Base-by-base conservation (phyloP, 2,329 filamentous ascomycete genomes). In the Pseudogymnoascus sp. region DNA sequence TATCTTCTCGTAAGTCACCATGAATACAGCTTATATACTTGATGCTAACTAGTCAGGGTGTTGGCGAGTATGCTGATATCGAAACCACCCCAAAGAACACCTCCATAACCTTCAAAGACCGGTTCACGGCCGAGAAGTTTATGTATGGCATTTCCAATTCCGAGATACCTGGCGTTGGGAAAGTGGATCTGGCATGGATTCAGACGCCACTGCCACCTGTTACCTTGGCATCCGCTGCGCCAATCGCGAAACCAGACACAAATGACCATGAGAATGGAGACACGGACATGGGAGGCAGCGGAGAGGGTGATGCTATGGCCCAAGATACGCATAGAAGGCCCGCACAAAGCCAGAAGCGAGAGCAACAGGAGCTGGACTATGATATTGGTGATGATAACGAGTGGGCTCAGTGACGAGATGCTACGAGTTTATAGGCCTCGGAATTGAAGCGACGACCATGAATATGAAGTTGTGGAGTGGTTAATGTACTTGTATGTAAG, bases 121-220 rank as follows among this genome's bases (percentile, higher is more conserved):
- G 86, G 63, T 84, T 84, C 71, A 87, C 88, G 12, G 90, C 88
- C 3, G 90, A 93, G 72, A 86, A 82, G 66, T 87, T 88, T 69
- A 84, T 82, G 76, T 83, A 84, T 69, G 78, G 82, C 28, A 75
- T 85, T n/a, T 72, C 82, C 56, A 79, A 79, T 53, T 80, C 80
- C 46, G 76, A 81, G 18, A 83, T 92, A 42, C 84, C 87, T 0
- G 83, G 85, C 5, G 76, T 90, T 9, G 86, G 83, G 43, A 82
- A 82, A 53, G 78, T 91, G 11, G 86, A 90, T 62, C 73, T 90
- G 40, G 74, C 82, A 0, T 93, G 90, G 90, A 79, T 74, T n/a
- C 66, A 69, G 59, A 72, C 67, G 1, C 69, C 72, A 16, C 63
- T 72, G 0, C 68, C 71, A 12, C 68, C 72, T 1, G 65, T 70